Evolutionary conservation across 148 eudicot genomes (phyloP).

Genomic region (Limonium bicolor): DNA sequence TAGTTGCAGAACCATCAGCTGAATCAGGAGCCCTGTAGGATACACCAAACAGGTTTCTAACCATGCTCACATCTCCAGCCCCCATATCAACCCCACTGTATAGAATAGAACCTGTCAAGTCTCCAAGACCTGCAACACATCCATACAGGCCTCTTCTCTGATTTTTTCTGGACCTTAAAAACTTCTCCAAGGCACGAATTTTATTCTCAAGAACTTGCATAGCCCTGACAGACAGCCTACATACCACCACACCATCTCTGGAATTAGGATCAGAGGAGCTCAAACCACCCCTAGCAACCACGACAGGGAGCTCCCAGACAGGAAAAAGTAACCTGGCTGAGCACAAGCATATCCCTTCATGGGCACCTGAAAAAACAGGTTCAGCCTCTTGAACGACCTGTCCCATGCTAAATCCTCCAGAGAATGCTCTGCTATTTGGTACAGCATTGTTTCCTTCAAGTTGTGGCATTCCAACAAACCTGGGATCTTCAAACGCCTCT

Average conservation of each 20-base stretch:
- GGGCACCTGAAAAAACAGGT: slow-evolving; percentile 91
- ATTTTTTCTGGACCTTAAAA: slow-evolving; percentile 66
- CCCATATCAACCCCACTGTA: slow-evolving; percentile 54
- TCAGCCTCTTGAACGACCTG: slow-evolving; percentile 98
- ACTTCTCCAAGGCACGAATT: slow-evolving; percentile 76
- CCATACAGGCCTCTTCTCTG: slow-evolving; percentile 95
- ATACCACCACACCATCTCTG: slow-evolving; percentile 40
- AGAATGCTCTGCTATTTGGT: slow-evolving; percentile 59
- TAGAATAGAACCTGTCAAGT: slow-evolving; percentile 77
- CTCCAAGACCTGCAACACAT: slow-evolving; percentile 86
- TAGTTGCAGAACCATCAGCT: slow-evolving; percentile 41
- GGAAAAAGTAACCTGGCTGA: slow-evolving; percentile 91
- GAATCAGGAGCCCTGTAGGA: slow-evolving; percentile 46
- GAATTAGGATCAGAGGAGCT: slow-evolving; percentile 27
- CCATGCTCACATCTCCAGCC: slow-evolving; percentile 56
- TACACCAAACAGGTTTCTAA: slow-evolving; percentile 58
- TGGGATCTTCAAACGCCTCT: slow-evolving; percentile 93
- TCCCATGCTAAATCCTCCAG: slow-evolving; percentile 98
- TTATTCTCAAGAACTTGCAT: slow-evolving; percentile 88
- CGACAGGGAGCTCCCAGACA: slow-evolving; percentile 83
- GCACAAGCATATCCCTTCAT: slow-evolving; percentile 93
- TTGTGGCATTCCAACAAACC: slow-evolving; percentile 90
- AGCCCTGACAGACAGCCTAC: slow-evolving; percentile 65
- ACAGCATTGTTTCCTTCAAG: slow-evolving; percentile 83
- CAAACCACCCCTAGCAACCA: slow-evolving; percentile 38